A percentile compares a stretch with the other conserved stretches of the same genome.
These are phyloP conservation scores for Amylostereum areolatum DNA, from an alignment of 1,284 basidiomycete genomes.

Conservation along the genomic window DNA sequence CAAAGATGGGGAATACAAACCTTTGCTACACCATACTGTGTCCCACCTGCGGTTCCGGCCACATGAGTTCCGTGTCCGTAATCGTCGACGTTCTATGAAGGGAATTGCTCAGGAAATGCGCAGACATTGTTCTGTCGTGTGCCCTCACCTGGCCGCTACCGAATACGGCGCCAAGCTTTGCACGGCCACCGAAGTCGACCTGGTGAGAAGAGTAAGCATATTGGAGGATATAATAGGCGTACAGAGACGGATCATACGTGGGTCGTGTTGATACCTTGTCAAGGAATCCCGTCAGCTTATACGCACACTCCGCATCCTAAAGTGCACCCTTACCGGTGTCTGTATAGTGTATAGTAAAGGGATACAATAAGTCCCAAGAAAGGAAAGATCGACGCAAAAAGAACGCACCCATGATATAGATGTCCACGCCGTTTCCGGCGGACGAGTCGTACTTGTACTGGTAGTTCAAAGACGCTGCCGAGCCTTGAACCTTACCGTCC, in stretches of 20 bases:
- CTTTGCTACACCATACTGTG: slow-evolving; percentile 67
- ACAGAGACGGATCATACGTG: slow-evolving; percentile 19
- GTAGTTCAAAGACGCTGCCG: slow-evolving; percentile 13
- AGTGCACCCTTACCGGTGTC: too few relatives aligned
- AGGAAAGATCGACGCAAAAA: too few relatives aligned
- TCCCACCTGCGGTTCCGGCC: slow-evolving; percentile 47
- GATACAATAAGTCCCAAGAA: too few relatives aligned
- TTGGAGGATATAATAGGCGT: background rate
- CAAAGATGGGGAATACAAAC: too few relatives aligned
- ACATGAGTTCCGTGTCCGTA: slow-evolving; percentile 35
- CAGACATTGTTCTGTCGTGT: too few relatives aligned
- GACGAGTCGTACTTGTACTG: slow-evolving; percentile 24
- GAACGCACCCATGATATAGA: slow-evolving; percentile 26
- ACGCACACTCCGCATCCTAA: too few relatives aligned
- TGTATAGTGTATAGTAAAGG: too few relatives aligned
- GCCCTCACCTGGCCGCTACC: too few relatives aligned
- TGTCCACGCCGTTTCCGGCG: slow-evolving; percentile 28
- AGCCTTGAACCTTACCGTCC: slow-evolving; percentile 7
- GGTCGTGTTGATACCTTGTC: background rate
- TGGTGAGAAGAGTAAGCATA: slow-evolving; percentile 12
- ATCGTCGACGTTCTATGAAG: slow-evolving; percentile 4
- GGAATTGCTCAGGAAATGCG: too few relatives aligned
- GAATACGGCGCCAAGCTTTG: slow-evolving; percentile 56
- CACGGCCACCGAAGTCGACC: slow-evolving; percentile 65
- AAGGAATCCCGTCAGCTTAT: too few relatives aligned